Conservation (phyloP, 2,329 filamentous ascomycete species). For the Fusarium duplospermum region DNA sequence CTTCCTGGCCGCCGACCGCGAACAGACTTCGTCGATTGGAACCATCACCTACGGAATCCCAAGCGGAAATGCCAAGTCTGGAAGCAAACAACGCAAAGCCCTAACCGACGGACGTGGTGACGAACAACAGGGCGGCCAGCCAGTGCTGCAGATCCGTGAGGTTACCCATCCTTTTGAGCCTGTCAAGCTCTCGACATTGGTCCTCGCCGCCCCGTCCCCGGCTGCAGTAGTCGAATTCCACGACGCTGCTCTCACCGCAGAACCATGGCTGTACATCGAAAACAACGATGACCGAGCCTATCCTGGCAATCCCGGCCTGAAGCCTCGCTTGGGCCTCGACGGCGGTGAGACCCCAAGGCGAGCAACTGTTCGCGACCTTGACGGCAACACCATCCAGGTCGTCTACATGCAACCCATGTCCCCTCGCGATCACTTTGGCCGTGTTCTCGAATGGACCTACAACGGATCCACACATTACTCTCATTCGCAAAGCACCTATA, state of each 20-base stretch:
- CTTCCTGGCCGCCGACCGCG: constrained; percentile 56
- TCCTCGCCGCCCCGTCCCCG: constrained; percentile 75
- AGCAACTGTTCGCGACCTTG: constrained; percentile 78
- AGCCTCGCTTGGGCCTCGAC: constrained; percentile 50
- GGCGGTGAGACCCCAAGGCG: constrained; percentile 44
- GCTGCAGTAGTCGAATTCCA: constrained; percentile 79
- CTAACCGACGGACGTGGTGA: constrained; percentile 36
- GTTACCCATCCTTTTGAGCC: constrained; percentile 52
- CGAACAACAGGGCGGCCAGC: constrained; percentile 35
- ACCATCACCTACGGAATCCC: constrained; percentile 55
- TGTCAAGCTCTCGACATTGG: constrained; percentile 62
- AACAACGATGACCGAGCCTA: constrained; percentile 37
- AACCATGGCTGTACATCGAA: constrained; percentile 59
- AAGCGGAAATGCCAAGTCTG: constrained; percentile 25
- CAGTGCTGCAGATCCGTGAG: constrained; percentile 60
- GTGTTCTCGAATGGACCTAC: constrained; percentile 63
- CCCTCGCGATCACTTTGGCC: constrained; percentile 53
- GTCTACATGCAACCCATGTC: constrained; percentile 62
- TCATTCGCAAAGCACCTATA: constrained; percentile 2
- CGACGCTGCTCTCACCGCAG: constrained; percentile 73
- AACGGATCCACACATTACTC: constrained; percentile 50
- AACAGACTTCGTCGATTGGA: constrained; percentile 50
- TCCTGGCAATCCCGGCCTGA: constrained; percentile 27
- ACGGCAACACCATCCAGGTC: constrained; percentile 87
- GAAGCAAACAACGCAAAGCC: constrained; percentile 32